Base-by-base conservation (phyloP, 805 yeast genomes). In the Candida ulmi region DNA sequence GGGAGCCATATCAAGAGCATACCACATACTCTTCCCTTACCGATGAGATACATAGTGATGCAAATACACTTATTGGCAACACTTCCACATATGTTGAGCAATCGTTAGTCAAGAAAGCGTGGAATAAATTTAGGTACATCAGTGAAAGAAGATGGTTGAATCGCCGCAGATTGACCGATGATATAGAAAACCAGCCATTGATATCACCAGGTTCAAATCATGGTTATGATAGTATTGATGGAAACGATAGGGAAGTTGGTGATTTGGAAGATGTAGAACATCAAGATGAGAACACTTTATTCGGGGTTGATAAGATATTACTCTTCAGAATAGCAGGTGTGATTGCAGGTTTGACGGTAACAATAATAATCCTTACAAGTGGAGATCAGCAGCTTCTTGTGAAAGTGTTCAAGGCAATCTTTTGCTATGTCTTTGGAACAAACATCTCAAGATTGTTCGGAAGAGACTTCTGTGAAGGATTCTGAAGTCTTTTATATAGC, bases 361-460 rank as follows among this genome's bases (percentile, higher is more conserved):
- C 44, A 6, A 8, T 37, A 2, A 36, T 44, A 8, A 16, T 49
- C 19, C 12, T 46, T 3, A 18, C 30, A 2, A 51, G 51, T 12
- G 54, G 53, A 2, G 57, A 54, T 16, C 35, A 43, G 2, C 35
- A 45, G 11, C 34, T 50, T 8, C 42, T 54, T 36, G n/a, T 39
- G 1, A 37, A 41, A 11, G 34, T 51, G 1, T 3, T 50, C 12
- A 48, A 39, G 29, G 57, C 51, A 0, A 11, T 50, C 1, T 4
- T 50, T 2, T 54, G 59, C 28, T 50, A 52, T 30, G 19, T 50
- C 5, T 23, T 51, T 11, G 57, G 57, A 6, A 12, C 29, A 2
- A 32, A 36, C 3, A 17, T 46, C 5, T 13, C 33, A 4, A 18
- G 8, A 1, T 24, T 48, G 24, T 47, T 54, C 27, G 57, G 56